Conservation (phyloP, 2,329 filamentous ascomycete species). For the Neocucurbitaria cava region DNA sequence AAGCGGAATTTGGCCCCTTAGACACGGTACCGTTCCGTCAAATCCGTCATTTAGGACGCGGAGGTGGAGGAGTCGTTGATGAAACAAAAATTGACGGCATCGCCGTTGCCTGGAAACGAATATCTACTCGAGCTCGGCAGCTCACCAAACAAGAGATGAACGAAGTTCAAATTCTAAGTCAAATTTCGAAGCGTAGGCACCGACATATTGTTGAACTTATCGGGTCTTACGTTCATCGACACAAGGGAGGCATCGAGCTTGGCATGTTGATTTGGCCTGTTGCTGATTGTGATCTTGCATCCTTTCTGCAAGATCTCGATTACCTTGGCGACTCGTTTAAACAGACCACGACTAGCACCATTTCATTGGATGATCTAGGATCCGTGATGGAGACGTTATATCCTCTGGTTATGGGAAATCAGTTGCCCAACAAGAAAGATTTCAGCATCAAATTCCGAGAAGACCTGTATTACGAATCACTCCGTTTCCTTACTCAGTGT, state of each 20-base stretch:
- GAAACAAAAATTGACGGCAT: constrained; percentile 23
- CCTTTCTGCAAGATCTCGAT: constrained; percentile 8
- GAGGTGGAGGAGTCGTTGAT: constrained; percentile 26
- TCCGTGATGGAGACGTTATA: not conserved
- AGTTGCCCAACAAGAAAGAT: not conserved
- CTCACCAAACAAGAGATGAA: constrained; percentile 22
- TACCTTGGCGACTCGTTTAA: not conserved
- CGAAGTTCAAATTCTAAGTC: constrained; percentile 31
- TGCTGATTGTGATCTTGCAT: constrained; percentile 26
- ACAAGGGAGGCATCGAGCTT: constrained; percentile 11
- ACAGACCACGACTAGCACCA: not conserved
- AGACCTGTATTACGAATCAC: not conserved
- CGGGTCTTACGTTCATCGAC: constrained; percentile 28
- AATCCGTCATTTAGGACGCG: constrained; percentile 17
- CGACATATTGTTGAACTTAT: constrained; percentile 25
- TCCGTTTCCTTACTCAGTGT: constrained; percentile 1
- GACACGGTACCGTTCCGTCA: not conserved
- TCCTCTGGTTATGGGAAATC: not conserved
- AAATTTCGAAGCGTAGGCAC: constrained; percentile 14
- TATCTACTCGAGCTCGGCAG: constrained; percentile 9
- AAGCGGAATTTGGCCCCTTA: not conserved
- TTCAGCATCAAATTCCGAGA: not conserved
- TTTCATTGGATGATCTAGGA: not conserved
- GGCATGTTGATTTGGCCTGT: constrained; percentile 28
- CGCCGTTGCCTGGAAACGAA: constrained; percentile 28